A percentile compares a stretch with the other conserved stretches of the same genome.
Evolutionary conservation across 352 stramenopile genomes (phyloP).

Genomic region (Phytophthora idaei): DNA sequence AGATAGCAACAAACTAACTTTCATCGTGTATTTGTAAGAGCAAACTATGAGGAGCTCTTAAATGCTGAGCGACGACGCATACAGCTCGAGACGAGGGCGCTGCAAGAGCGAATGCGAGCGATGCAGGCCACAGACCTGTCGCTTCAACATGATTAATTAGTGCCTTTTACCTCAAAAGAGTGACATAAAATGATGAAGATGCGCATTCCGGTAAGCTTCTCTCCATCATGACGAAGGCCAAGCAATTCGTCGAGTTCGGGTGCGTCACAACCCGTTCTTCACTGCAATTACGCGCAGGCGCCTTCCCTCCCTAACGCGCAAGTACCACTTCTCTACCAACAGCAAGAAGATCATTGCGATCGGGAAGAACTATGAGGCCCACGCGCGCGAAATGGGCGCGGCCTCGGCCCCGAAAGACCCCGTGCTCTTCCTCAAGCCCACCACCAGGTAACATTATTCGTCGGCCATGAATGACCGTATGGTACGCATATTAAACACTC

Average conservation of each 20-base stretch:
- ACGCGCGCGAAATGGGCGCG: conserved; percentile 81
- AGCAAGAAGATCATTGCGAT: conserved; percentile 88
- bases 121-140: conserved; percentile 25
- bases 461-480: background rate
- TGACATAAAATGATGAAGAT: conserved; percentile 4
- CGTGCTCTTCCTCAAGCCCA: conserved; percentile 86
- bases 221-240: conserved; percentile 38
- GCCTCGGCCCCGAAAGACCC: conserved; percentile 66
- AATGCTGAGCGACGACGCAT: conserved; percentile 48
- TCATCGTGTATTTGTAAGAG: conserved; percentile 17
- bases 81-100: conserved; percentile 52
- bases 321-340: background rate
- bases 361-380: conserved; percentile 87
- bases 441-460: conserved; percentile 40
- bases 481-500: background rate
- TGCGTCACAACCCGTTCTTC: conserved; percentile 9
- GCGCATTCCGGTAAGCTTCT: background rate
- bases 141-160: conserved; percentile 12
- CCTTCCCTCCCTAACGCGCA: background rate
- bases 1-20: background rate
- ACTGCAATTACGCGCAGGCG: background rate
- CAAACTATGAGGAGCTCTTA: conserved; percentile 50
- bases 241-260: conserved; percentile 63
- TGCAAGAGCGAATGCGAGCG: conserved; percentile 63
- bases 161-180: conserved; percentile 6